A percentile compares a stretch with the other conserved stretches of the same genome.
Conservation (phyloP, 140 eudicot species). For the Senecio squalidus region DNA sequence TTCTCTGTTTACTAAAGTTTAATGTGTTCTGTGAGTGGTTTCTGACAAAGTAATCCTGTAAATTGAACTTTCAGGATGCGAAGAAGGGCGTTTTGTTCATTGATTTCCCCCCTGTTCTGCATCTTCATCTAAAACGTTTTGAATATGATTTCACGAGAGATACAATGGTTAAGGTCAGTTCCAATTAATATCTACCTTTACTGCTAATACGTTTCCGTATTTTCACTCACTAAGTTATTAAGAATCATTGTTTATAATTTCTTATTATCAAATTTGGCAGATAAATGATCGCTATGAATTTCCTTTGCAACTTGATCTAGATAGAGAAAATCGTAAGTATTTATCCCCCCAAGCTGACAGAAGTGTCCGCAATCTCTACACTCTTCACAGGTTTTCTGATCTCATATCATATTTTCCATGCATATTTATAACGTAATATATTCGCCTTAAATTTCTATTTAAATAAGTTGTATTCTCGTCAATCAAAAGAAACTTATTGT, state of each 20-base stretch:
- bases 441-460: neutral
- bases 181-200: no score
- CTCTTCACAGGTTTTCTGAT: conserved; percentile 70
- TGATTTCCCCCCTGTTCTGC: conserved; percentile 97
- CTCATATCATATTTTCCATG: neutral
- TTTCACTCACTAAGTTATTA: no score
- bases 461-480: neutral
- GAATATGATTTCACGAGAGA: conserved; percentile 94
- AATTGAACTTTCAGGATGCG: conserved; percentile 63
- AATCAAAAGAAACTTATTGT: conserved; percentile 3
- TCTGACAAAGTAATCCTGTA: conserved; percentile 9
- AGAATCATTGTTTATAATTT: no score
- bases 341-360: conserved; percentile 87
- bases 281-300: conserved; percentile 95
- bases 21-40: neutral
- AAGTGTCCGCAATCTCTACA: conserved; percentile 83
- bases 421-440: no score
- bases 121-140: conserved; percentile 86
- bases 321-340: conserved; percentile 83
- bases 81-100: conserved; percentile 86
- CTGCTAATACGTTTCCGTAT: no score
- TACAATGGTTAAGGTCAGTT: conserved; percentile 84
- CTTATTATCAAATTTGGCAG: conserved; percentile 47
- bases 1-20: no score
- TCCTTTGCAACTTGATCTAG: conserved; percentile 91